Conservation (phyloP, 106 monocot species). For the Acorus gramineus region DNA sequence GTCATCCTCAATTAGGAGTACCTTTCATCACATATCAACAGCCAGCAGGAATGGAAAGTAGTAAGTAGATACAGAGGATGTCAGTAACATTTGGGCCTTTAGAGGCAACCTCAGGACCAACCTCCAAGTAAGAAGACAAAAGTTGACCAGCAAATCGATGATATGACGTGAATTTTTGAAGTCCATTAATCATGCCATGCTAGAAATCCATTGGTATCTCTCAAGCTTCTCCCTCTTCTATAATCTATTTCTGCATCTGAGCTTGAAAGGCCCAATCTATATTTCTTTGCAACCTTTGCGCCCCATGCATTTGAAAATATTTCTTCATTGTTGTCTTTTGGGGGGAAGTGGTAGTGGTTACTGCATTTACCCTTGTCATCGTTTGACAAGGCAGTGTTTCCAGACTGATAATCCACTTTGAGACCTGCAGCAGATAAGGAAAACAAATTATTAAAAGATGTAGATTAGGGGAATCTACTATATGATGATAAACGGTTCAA, state of each 20-base stretch:
- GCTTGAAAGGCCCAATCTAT: conserved; percentile 31
- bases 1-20: too few relatives aligned
- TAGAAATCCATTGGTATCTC: conserved; percentile 37
- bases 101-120: too few relatives aligned
- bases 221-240: conserved; percentile 81
- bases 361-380: conserved; percentile 1
- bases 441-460: too few relatives aligned
- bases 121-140: too few relatives aligned
- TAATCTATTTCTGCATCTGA: conserved; percentile 96
- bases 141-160: too few relatives aligned
- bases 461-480: too few relatives aligned
- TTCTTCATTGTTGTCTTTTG: conserved; percentile 21
- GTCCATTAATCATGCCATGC: conserved; percentile 38
- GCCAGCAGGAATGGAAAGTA: too few relatives aligned
- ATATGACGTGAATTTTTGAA: not conserved
- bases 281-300: conserved; percentile 36
- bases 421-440: conserved; percentile 17
- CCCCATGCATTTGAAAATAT: conserved; percentile 19
- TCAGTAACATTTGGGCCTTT: too few relatives aligned
- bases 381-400: not conserved
- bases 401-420: conserved; percentile 14
- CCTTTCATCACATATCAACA: too few relatives aligned
- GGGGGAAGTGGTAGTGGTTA: not conserved
- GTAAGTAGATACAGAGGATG: too few relatives aligned
- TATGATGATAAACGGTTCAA: too few relatives aligned